phyloP scores from a whole-genome alignment of 2,329 filamentous ascomycete species.

The Hymenoscyphus repandus region DNA sequence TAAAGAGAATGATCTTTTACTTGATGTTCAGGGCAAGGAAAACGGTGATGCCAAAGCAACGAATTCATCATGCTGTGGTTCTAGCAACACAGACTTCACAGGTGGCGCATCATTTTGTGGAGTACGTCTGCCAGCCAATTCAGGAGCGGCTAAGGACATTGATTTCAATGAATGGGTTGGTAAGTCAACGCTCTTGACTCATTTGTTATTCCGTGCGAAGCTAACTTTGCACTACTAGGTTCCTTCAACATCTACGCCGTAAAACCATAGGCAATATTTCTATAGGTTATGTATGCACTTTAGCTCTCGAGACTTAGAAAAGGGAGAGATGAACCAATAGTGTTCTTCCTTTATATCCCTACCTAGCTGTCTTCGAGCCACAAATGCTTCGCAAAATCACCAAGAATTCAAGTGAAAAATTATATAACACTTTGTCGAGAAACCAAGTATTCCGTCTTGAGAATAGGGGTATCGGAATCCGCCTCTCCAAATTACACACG shows the following conservation, averaged over 20 bases:
- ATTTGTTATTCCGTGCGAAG: not conserved
- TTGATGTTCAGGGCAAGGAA: not conserved
- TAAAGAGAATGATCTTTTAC: slow-evolving; percentile 20
- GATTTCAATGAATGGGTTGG: slow-evolving; percentile 48
- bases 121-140: slow-evolving; percentile 8
- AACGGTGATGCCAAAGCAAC: not conserved
- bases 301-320: too few species aligned
- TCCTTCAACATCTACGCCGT: slow-evolving; percentile 48
- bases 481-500: too few species aligned
- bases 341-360: too few species aligned
- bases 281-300: too few species aligned
- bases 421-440: too few species aligned
- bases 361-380: too few species aligned
- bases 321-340: too few species aligned
- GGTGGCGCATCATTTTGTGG: slow-evolving; percentile 2
- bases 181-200: slow-evolving; percentile 30
- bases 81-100: not conserved
- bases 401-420: too few species aligned
- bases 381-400: too few species aligned
- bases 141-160: slow-evolving; percentile 5
- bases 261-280: slow-evolving; percentile 28
- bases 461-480: too few species aligned
- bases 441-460: too few species aligned
- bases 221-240: slow-evolving; percentile 26
- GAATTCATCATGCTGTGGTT: not conserved